These are phyloP conservation scores for Boletus subparvulus DNA, from an alignment of 768 basidiomycete species.

Conservation along the genomic window DNA sequence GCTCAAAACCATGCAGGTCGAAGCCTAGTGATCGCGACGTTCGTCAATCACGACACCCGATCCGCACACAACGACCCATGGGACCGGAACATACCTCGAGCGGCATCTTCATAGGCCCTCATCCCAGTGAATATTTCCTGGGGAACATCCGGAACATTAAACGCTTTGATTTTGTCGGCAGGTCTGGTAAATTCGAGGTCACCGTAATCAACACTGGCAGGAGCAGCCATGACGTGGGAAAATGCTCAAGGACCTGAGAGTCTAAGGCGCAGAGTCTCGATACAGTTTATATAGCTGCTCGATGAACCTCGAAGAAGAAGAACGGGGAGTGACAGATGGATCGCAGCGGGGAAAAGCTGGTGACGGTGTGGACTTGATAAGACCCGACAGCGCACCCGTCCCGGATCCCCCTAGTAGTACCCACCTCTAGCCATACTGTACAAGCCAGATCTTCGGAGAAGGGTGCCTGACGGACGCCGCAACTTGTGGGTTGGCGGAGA, in stretches of 20 bases:
- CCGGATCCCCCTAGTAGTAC: too few species aligned
- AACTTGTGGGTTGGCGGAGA: too few species aligned
- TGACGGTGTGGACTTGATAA: conserved; percentile 1
- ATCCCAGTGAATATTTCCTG: conserved; percentile 36
- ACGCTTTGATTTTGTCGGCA: conserved; percentile 39
- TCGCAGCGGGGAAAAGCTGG: conserved; percentile 11
- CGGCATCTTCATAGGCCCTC: conserved; percentile 40
- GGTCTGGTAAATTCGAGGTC: conserved; percentile 37
- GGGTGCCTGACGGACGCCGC: too few species aligned
- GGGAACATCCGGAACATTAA: conserved; percentile 35
- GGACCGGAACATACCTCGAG: conserved; percentile 27
- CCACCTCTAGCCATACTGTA: too few species aligned
- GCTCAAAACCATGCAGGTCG: conserved; percentile 28
- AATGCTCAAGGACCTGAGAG: not conserved
- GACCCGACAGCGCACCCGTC: too few species aligned
- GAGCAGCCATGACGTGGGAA: conserved; percentile 17
- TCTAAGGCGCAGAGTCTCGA: not conserved
- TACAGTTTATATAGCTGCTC: conserved; percentile 1
- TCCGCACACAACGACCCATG: not conserved
- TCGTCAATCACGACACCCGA: not conserved
- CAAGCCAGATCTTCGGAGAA: too few species aligned
- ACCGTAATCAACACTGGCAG: conserved; percentile 25
- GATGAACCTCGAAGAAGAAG: not conserved
- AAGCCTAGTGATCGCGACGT: conserved; percentile 24
- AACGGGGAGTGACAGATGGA: not conserved